These are phyloP conservation scores for Solanum hybrid DNA, from an alignment of 305 asterid species.

Conservation along the genomic window DNA sequence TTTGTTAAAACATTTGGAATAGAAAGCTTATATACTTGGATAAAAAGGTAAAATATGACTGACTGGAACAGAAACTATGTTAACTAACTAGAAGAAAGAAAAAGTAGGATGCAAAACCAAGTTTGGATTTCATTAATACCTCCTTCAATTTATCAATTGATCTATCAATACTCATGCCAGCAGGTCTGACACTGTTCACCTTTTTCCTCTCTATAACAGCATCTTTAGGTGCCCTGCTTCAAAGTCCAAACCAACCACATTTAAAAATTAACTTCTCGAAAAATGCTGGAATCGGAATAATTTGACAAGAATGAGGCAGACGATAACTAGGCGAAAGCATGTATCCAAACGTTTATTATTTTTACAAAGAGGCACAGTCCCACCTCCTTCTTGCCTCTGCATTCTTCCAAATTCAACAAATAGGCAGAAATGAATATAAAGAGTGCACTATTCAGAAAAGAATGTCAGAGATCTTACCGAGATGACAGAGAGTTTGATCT, in stretches of 20 bases:
- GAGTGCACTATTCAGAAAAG: neutral
- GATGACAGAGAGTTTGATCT: conserved; percentile 39
- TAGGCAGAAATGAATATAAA: neutral
- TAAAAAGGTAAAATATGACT: neutral
- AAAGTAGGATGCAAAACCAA: neutral
- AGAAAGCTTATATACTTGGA: neutral
- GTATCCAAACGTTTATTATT: neutral
- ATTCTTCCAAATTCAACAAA: neutral
- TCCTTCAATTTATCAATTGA: neutral
- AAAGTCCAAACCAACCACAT: neutral
- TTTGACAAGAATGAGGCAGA: neutral
- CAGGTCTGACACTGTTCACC: neutral
- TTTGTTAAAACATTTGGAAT: neutral
- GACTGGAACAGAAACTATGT: neutral
- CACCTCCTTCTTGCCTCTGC: neutral
- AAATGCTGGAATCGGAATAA: neutral
- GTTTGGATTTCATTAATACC: neutral
- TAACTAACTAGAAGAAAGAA: neutral
- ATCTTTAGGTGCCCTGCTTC: neutral
- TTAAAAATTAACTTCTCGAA: neutral
- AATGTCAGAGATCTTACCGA: conserved; percentile 33
- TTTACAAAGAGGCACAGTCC: neutral
- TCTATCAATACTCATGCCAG: neutral
- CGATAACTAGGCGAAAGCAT: neutral
- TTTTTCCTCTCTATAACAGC: neutral